phyloP scores from a whole-genome alignment of 805 yeast species.

The Tetrapisispora arboricola region DNA sequence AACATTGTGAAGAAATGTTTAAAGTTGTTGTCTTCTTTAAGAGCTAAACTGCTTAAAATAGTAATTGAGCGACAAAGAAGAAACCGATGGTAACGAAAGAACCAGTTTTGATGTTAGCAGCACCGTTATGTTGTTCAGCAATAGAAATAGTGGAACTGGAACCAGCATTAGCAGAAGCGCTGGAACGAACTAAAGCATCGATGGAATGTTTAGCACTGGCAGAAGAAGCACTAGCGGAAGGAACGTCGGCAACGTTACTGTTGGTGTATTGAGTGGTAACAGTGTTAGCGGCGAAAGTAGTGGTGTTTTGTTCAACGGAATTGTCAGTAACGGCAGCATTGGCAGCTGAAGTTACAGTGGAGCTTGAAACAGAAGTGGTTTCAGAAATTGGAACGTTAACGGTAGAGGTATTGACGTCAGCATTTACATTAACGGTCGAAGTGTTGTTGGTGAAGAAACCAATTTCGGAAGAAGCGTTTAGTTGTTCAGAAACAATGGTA shows the following conservation, averaged over 20 bases:
- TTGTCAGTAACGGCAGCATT: not conserved
- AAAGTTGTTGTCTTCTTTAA: not conserved
- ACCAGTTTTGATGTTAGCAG: not conserved
- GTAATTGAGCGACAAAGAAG: slow-evolving; percentile 4
- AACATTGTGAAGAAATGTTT: too few species aligned
- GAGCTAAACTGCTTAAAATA: not conserved
- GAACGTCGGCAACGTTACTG: not conserved
- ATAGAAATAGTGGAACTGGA: slow-evolving; percentile 3
- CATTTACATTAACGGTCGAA: not conserved
- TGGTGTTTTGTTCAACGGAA: not conserved
- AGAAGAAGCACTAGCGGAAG: not conserved
- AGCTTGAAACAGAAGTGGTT: not conserved
- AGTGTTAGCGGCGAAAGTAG: not conserved
- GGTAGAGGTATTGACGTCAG: not conserved
- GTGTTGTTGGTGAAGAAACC: not conserved
- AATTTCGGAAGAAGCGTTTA: not conserved
- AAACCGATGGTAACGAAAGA: not conserved
- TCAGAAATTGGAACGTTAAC: not conserved
- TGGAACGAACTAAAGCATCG: not conserved
- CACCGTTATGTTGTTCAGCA: not conserved
- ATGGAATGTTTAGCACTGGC: not conserved
- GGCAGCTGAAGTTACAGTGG: not conserved
- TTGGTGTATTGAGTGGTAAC: not conserved
- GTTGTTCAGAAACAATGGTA: slow-evolving; percentile 1
- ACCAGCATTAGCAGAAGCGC: slow-evolving; percentile 1